Evolutionary conservation across 768 basidiomycete genomes (phyloP), one percentile per base, ranked within the genome.

Genomic region (Amanita molliuscula): DNA sequence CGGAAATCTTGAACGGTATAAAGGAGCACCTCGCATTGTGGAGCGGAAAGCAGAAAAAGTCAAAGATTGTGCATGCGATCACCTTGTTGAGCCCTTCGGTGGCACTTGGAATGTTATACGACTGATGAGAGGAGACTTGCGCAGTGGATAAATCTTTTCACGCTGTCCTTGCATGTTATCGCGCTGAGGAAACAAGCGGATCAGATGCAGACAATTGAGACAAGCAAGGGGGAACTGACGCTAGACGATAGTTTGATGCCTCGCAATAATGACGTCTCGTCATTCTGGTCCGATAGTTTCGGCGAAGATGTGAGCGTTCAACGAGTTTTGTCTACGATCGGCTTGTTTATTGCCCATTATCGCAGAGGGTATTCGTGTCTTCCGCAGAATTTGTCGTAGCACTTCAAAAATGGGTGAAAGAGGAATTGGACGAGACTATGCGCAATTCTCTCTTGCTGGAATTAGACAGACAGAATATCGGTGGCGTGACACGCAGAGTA

Each of bases 251-350:
- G 52, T 25, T 48, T 55, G 21, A 45, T 36, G 16, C 23, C 54
- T 8, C 11, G 25, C 16, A 45, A 57, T 47, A 6, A 37, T n/a
- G 56, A 60, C 10, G 56, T 58, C 5, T 40, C 33, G 9, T 48
- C 54, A 28, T 63, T 65, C 42, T 65, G 63, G 63, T 44, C 46
- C 4, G 50, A 41, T 7, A 58, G 56, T 35, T 51, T 65, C 18
- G 61, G 62, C 15, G 54, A 50, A 11, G 54, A 62, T 54, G 62
- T 61, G 34, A 44, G 53, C 47, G 1, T 3, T 18, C 21, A 35
- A 4, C 10, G 18, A 23, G 16, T 6, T n/a, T 9, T 28, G 6
- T 10, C 25, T 46, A 31, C 13, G 9, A 16, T 23, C 45, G 52
- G 38, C 51, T 9, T 31, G 43, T 13, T 52, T 54, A 25, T 34